Evolutionary conservation across 257 asterid species (phyloP).

Genomic region (Przewalskia tangutica): DNA sequence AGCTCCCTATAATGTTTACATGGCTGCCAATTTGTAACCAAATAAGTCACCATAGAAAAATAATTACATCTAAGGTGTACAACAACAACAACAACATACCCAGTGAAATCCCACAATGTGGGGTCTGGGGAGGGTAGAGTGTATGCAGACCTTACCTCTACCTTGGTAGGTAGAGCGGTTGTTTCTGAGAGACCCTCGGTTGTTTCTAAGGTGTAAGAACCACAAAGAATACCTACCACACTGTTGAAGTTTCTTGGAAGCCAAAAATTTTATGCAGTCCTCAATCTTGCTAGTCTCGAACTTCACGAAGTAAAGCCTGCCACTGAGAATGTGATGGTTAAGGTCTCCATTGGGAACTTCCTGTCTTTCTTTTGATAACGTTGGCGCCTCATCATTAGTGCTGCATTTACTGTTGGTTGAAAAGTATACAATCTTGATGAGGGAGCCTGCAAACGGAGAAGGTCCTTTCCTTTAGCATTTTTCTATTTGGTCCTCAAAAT

Average conservation of each 20-base stretch:
- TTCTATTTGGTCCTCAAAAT: not conserved
- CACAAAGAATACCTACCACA: constrained; percentile 20
- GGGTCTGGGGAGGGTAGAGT: no score
- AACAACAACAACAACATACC: no score
- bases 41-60: not conserved
- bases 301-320: constrained; percentile 30
- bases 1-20: not conserved
- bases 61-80: not conserved
- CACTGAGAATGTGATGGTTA: constrained; percentile 13
- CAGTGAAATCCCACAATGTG: no score
- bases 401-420: constrained; percentile 20
- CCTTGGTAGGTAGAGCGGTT: no score
- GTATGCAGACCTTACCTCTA: no score
- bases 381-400: constrained; percentile 13
- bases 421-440: constrained; percentile 71
- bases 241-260: constrained; percentile 23
- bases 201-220: not conserved
- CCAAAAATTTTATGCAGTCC: constrained; percentile 33
- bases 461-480: not conserved
- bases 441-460: constrained; percentile 46
- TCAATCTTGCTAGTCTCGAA: constrained; percentile 38
- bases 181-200: no score
- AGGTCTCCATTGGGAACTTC: constrained; percentile 19
- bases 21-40: not conserved
- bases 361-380: not conserved